Conservation (phyloP, 352 stramenopile genomes). For the Phytophthora meadii region DNA sequence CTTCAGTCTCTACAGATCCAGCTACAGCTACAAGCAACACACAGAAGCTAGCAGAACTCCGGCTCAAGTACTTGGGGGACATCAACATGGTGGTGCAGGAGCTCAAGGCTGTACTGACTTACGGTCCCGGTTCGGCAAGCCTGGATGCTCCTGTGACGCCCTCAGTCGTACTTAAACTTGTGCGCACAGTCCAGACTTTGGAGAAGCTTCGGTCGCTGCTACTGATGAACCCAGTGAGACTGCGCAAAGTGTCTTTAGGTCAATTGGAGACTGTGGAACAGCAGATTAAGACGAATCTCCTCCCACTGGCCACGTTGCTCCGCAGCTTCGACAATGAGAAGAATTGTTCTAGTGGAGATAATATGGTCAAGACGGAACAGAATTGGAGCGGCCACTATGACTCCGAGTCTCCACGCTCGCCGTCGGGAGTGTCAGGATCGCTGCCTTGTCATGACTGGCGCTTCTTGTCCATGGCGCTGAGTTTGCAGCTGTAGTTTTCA, state of each 20-base stretch:
- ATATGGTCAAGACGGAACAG: constrained; percentile 23
- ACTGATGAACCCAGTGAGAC: constrained; percentile 29
- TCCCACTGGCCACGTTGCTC: constrained; percentile 44
- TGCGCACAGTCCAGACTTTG: constrained; percentile 46
- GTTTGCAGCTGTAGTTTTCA: constrained; percentile 41
- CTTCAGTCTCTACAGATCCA: constrained; percentile 2
- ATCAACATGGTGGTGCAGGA: constrained; percentile 45
- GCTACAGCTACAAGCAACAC: constrained; percentile 7
- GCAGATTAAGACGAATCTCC: constrained; percentile 45
- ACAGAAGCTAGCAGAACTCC: constrained; percentile 35
- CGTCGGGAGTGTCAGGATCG: constrained; percentile 25
- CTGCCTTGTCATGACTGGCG: constrained; percentile 31
- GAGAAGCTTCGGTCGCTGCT: constrained; percentile 42
- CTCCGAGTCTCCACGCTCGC: constrained; percentile 36
- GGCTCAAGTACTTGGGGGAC: constrained; percentile 33
- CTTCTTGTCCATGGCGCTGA: constrained; percentile 50
- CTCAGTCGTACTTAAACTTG: constrained; percentile 38
- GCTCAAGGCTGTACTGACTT: constrained; percentile 38
- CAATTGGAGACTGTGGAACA: constrained; percentile 42
- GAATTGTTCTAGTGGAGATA: neutral
- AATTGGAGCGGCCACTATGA: constrained; percentile 7
- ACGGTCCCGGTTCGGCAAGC: constrained; percentile 28
- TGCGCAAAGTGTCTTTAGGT: constrained; percentile 33
- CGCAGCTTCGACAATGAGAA: constrained; percentile 39
- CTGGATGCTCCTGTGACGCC: constrained; percentile 21